Conservation (phyloP, 73 alveolate species). For the Blepharisma japonicum region DNA sequence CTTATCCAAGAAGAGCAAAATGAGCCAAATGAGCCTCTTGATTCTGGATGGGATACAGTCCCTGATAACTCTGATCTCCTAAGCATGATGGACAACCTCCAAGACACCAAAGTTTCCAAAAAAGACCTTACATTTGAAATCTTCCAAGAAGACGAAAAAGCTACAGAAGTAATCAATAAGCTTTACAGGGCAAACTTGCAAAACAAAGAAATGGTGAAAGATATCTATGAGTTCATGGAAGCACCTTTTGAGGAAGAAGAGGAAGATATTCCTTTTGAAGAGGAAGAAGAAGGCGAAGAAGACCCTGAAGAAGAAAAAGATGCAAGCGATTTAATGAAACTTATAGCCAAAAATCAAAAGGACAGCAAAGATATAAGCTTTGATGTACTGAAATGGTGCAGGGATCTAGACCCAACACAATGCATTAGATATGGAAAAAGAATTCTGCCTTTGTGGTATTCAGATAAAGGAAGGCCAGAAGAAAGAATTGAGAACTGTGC, state of each 20-base stretch:
- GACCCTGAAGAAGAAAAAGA: background rate
- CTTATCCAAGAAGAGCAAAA: background rate
- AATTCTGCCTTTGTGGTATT: slow-evolving; percentile 14
- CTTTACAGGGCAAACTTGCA: background rate
- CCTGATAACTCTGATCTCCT: background rate
- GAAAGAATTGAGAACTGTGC: background rate
- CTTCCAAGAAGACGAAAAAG: slow-evolving; percentile 20
- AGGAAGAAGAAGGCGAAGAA: slow-evolving; percentile 9
- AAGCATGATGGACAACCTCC: background rate
- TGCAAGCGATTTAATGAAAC: too few relatives aligned
- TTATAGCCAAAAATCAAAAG: background rate
- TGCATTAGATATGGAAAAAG: background rate
- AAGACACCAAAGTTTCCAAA: background rate
- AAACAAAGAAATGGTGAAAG: background rate
- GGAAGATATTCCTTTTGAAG: background rate
- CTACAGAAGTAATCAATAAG: slow-evolving; percentile 13
- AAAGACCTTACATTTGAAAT: slow-evolving; percentile 1
- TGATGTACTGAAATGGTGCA: slow-evolving; percentile 20
- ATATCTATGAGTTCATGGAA: slow-evolving; percentile 11
- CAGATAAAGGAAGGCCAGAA: slow-evolving; percentile 23
- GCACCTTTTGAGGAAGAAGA: slow-evolving; percentile 5
- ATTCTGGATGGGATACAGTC: slow-evolving; percentile 14
- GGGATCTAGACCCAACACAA: background rate
- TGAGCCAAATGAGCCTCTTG: background rate
- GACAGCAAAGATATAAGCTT: background rate